Evolutionary conservation across 768 basidiomycete genomes (phyloP).

Genomic region (Termitomyces sp.): DNA sequence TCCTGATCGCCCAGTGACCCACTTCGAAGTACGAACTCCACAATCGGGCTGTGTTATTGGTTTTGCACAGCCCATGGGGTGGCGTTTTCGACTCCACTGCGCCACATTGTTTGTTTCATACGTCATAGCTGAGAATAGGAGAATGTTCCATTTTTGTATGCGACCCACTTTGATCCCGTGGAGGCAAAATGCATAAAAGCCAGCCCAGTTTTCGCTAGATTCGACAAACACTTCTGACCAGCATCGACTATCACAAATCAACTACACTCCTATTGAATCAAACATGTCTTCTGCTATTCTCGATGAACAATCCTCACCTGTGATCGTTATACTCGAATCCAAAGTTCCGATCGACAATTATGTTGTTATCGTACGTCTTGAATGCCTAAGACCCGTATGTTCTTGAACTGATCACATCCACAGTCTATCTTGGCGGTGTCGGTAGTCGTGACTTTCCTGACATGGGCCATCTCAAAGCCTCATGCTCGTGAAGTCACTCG

Average conservation of each 20-base stretch:
- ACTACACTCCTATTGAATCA: not conserved
- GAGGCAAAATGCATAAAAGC: constrained; percentile 1
- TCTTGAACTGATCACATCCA: constrained; percentile 1
- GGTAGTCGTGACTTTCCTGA: not conserved
- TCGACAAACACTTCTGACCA: not conserved
- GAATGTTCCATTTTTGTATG: not conserved
- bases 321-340: not conserved
- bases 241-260: no score
- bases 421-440: constrained; percentile 1
- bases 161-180: constrained; percentile 1
- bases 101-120: not conserved
- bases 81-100: not conserved
- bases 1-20: not conserved
- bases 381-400: not conserved
- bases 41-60: no score
- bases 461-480: not conserved
- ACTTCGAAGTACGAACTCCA: not conserved
- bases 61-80: not conserved
- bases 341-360: not conserved
- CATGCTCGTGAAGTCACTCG: not conserved
- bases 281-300: not conserved
- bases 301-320: constrained; percentile 1
- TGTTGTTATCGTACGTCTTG: not conserved
- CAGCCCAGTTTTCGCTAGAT: not conserved
- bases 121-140: not conserved